Evolutionary conservation across 2,329 filamentous ascomycete genomes (phyloP).

Genomic region (Penicillium nordicum): DNA sequence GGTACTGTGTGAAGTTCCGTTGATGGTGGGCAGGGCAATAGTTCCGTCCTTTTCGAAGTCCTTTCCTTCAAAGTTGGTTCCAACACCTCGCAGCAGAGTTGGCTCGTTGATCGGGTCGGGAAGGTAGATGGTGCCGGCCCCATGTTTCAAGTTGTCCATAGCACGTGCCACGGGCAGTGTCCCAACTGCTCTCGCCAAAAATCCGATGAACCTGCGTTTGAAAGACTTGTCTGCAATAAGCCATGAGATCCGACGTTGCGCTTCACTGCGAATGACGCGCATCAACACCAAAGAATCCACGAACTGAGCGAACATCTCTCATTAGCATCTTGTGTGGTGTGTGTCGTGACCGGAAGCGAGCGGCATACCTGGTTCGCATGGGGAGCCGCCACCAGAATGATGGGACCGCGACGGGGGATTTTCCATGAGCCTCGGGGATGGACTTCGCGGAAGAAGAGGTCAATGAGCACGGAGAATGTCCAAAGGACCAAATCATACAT

Average conservation of each 20-base stretch:
- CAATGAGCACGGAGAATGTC: conserved; percentile 66
- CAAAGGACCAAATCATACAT: conserved; percentile 51
- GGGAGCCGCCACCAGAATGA: conserved; percentile 93
- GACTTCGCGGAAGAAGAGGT: conserved; percentile 97
- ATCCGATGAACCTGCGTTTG: conserved; percentile 81
- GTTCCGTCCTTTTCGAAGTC: conserved; percentile 76
- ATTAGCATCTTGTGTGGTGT: conserved; percentile 9
- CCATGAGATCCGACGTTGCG: conserved; percentile 82
- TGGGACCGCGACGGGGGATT: conserved; percentile 79
- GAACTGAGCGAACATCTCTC: conserved; percentile 57
- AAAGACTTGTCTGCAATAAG: conserved; percentile 96
- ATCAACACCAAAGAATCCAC: conserved; percentile 93
- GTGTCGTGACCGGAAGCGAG: not conserved
- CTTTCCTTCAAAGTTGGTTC: conserved; percentile 72
- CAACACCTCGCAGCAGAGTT: conserved; percentile 72
- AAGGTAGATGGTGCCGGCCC: conserved; percentile 76
- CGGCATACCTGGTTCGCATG: conserved; percentile 83
- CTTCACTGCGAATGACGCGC: conserved; percentile 81
- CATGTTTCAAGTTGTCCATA: conserved; percentile 80
- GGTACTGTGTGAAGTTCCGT: conserved; percentile 74
- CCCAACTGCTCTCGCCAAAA: conserved; percentile 77
- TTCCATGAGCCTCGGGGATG: conserved; percentile 94
- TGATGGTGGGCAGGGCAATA: conserved; percentile 79
- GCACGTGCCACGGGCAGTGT: conserved; percentile 91
- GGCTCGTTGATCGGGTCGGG: conserved; percentile 84